Percentiles rank a stretch among this genome's conserved stretches.
These are phyloP conservation scores for Scheffersomyces titani DNA, from an alignment of 1,139 yeast genomes.

Conservation along the genomic window DNA sequence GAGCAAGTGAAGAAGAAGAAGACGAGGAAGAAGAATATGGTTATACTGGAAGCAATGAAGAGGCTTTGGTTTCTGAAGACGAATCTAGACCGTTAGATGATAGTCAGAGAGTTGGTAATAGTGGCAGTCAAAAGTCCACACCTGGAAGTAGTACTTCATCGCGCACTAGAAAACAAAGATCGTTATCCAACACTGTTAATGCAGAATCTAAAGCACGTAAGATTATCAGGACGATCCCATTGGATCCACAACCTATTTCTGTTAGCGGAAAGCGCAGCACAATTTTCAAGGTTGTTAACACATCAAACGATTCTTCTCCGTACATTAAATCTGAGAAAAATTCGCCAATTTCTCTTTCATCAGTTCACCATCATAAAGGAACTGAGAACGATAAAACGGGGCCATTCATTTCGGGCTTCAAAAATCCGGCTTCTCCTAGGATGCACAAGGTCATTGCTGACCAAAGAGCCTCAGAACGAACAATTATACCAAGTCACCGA, in stretches of 20 bases:
- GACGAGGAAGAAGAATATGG: slow-evolving; percentile 17
- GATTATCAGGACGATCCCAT: slow-evolving; percentile 73
- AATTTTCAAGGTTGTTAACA: slow-evolving; percentile 42
- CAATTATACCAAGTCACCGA: not conserved
- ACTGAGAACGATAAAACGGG: not conserved
- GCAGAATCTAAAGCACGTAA: slow-evolving; percentile 73
- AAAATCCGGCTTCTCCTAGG: not conserved
- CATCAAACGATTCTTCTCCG: slow-evolving; percentile 32
- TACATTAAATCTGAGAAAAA: slow-evolving; percentile 12
- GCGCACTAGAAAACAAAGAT: slow-evolving; percentile 40
- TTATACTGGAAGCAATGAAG: slow-evolving; percentile 18
- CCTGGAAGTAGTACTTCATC: slow-evolving; percentile 39
- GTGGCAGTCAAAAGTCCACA: slow-evolving; percentile 35
- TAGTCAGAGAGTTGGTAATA: slow-evolving; percentile 2
- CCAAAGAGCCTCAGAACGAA: not conserved
- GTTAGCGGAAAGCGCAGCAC: slow-evolving; percentile 38
- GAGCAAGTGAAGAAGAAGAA: slow-evolving; percentile 20
- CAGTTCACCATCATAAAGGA: not conserved
- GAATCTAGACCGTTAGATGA: slow-evolving; percentile 18
- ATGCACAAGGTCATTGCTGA: not conserved
- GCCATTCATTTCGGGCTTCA: not conserved
- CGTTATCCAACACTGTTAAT: slow-evolving; percentile 54
- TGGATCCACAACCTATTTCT: slow-evolving; percentile 77
- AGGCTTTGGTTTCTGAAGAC: slow-evolving; percentile 28
- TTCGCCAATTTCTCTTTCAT: slow-evolving; percentile 4